phyloP scores from a whole-genome alignment of 352 stramenopile species.

The Globisporangium recalcitrans region DNA sequence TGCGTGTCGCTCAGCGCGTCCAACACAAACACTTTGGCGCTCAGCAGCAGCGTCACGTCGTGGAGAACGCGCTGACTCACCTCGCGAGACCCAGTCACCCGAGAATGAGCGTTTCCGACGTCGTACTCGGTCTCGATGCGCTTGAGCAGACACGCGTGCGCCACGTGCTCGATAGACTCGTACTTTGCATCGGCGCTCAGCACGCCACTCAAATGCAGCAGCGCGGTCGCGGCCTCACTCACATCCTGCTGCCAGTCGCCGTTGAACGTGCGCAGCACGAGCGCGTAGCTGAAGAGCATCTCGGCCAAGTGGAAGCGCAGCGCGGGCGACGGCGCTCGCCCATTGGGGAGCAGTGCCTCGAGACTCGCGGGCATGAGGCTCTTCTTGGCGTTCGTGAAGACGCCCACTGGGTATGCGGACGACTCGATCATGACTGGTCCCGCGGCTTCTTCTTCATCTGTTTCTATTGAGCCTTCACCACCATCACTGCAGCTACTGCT shows the following conservation, averaged over 20 bases:
- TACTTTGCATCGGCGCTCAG: constrained; percentile 44
- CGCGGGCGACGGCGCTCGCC: constrained; percentile 28
- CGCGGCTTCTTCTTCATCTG: constrained; percentile 6
- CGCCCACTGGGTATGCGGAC: constrained; percentile 30
- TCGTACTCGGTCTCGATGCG: constrained; percentile 16
- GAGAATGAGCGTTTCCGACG: background rate
- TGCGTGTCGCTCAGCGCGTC: constrained; percentile 57
- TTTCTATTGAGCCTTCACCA: background rate
- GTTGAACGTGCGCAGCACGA: constrained; percentile 73
- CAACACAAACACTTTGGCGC: constrained; percentile 44
- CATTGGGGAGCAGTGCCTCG: constrained; percentile 24
- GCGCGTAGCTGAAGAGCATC: constrained; percentile 60
- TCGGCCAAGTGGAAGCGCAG: constrained; percentile 64
- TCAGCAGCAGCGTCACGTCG: constrained; percentile 40
- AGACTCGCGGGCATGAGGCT: constrained; percentile 33
- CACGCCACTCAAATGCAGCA: constrained; percentile 48
- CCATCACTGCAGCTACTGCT: background rate
- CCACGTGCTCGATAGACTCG: constrained; percentile 40
- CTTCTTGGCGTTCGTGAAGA: constrained; percentile 43
- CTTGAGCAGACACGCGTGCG: constrained; percentile 33
- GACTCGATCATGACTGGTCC: constrained; percentile 27
- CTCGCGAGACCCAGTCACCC: background rate
- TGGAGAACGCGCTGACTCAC: constrained; percentile 32
- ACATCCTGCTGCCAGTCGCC: constrained; percentile 65
- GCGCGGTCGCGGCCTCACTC: constrained; percentile 32